phyloP scores from a whole-genome alignment of 495 filamentous ascomycete species.

The Penicillium bovifimosum region DNA sequence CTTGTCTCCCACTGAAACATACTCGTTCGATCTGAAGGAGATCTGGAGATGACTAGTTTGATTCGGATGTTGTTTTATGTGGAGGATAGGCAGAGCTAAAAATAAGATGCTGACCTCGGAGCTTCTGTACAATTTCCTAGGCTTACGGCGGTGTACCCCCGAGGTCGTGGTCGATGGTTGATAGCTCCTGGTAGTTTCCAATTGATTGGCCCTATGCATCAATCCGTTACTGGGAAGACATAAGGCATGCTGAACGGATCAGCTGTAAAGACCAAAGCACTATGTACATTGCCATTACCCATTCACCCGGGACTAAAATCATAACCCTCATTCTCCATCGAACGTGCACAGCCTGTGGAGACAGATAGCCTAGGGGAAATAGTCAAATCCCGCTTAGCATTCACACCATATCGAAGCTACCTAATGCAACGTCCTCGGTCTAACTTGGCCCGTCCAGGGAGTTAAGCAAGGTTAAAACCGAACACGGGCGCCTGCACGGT shows the following conservation, averaged over 20 bases:
- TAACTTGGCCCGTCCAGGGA: neutral
- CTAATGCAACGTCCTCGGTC: too few species aligned
- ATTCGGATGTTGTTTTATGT: neutral
- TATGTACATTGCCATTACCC: neutral
- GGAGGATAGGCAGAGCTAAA: too few species aligned
- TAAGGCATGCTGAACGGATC: too few species aligned
- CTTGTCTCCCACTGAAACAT: neutral
- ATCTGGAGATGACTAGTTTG: neutral
- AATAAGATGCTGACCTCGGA: too few species aligned
- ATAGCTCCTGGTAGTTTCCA: too few species aligned
- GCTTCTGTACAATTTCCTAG: too few species aligned
- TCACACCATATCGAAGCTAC: neutral
- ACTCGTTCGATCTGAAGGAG: neutral
- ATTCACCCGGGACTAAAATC: neutral
- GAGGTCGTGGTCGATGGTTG: too few species aligned
- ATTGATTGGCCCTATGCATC: too few species aligned
- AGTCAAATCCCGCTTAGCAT: neutral
- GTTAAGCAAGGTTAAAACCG: neutral
- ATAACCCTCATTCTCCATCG: neutral
- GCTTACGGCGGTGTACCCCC: too few species aligned
- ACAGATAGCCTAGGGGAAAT: neutral
- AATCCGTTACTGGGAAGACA: too few species aligned
- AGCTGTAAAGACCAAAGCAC: too few species aligned
- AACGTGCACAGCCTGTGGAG: neutral
- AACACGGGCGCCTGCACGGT: neutral